A percentile compares a stretch with the other conserved stretches of the same genome.
phyloP scores from a whole-genome alignment of 2,329 filamentous ascomycete genomes.

The Xylaria sp. region DNA sequence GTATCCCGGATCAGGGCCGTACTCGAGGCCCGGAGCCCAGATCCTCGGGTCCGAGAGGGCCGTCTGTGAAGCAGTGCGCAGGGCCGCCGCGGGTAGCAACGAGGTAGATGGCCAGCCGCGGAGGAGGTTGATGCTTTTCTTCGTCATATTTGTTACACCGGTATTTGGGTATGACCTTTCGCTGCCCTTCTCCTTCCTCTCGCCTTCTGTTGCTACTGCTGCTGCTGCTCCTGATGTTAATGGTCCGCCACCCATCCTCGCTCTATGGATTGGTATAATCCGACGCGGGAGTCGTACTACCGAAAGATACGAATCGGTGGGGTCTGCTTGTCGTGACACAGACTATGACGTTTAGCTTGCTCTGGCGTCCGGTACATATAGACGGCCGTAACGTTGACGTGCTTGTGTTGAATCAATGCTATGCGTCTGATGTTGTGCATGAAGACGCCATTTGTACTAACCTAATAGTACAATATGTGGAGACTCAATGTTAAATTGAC shows the following conservation, averaged over 20 bases:
- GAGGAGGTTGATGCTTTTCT: slow-evolving; percentile 69
- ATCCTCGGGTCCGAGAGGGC: slow-evolving; percentile 70
- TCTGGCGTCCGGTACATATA: not conserved
- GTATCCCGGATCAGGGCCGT: slow-evolving; percentile 82
- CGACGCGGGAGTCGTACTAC: not conserved
- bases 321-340: not conserved
- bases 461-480: slow-evolving; percentile 5
- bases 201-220: not conserved
- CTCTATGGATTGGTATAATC: not conserved
- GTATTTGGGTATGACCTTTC: not conserved
- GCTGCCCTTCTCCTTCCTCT: not conserved
- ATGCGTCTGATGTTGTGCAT: not conserved
- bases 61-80: slow-evolving; percentile 68
- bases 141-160: not conserved
- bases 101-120: slow-evolving; percentile 72
- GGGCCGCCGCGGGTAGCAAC: slow-evolving; percentile 72
- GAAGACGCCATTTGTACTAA: not conserved
- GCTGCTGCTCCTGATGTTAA: too few relatives aligned
- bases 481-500: slow-evolving; percentile 8
- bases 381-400: slow-evolving; percentile 2
- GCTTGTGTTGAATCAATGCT: not conserved
- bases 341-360: not conserved
- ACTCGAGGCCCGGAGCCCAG: slow-evolving; percentile 74
- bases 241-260: slow-evolving; percentile 12
- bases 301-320: slow-evolving; percentile 3